A percentile compares a stretch with the other conserved stretches of the same genome.
phyloP scores from a whole-genome alignment of 2,329 filamentous ascomycete genomes.

The Fusarium sp. region DNA sequence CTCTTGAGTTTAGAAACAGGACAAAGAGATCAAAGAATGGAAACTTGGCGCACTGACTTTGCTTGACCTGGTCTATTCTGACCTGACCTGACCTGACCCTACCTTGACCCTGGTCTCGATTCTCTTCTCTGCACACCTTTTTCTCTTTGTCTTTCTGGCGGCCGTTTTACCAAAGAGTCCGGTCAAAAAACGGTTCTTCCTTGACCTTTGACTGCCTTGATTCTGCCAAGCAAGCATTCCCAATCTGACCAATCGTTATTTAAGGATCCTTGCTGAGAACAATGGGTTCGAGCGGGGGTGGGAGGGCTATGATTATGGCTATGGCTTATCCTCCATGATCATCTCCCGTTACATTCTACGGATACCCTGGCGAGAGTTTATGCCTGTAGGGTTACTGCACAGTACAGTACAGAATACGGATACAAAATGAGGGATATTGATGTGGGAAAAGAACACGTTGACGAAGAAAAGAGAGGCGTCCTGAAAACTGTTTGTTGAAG shows the following conservation, averaged over 20 bases:
- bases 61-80: background rate
- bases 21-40: background rate
- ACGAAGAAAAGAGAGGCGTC: constrained; percentile 14
- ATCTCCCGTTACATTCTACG: constrained; percentile 21
- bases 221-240: constrained; percentile 31
- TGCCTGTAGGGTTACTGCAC: background rate
- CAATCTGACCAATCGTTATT: constrained; percentile 25
- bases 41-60: constrained; percentile 5
- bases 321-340: constrained; percentile 7
- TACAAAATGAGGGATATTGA: background rate
- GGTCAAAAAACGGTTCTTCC: constrained; percentile 20
- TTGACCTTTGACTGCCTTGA: constrained; percentile 7
- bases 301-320: background rate
- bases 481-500: constrained; percentile 2
- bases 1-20: background rate
- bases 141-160: background rate
- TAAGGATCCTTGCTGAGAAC: constrained; percentile 21
- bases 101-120: background rate
- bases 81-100: background rate
- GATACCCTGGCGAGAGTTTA: constrained; percentile 3
- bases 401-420: background rate
- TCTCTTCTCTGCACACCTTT: background rate
- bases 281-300: constrained; percentile 11
- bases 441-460: background rate
- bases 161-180: constrained; percentile 22